Evolutionary conservation across 345 rosid genomes (phyloP).

Genomic region (Hibiscus tridactylites): DNA sequence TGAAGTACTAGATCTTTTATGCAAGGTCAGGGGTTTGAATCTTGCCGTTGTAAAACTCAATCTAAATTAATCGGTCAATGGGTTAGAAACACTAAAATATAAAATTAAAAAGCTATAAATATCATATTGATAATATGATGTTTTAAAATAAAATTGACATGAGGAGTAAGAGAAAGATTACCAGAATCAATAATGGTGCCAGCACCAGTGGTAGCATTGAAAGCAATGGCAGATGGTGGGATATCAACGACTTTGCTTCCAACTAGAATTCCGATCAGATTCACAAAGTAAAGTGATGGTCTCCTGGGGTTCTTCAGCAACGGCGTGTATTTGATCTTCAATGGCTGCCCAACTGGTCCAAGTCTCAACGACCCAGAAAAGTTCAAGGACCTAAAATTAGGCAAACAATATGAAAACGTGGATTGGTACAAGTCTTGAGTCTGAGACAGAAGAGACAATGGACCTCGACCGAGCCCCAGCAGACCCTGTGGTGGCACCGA

Average conservation of each 20-base stretch:
- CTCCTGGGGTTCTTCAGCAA: constrained; percentile 73
- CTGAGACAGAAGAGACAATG: constrained; percentile 70
- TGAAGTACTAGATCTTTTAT: too few relatives aligned
- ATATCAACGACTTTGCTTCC: constrained; percentile 67
- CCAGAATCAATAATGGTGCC: constrained; percentile 97
- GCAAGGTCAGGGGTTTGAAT: too few relatives aligned
- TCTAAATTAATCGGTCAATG: too few relatives aligned
- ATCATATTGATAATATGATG: too few relatives aligned
- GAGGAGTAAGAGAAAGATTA: constrained; percentile 6
- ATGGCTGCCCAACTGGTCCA: constrained; percentile 75
- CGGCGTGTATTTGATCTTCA: constrained; percentile 65
- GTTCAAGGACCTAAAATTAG: constrained; percentile 55
- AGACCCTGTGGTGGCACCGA: constrained; percentile 83
- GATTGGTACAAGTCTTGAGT: constrained; percentile 57
- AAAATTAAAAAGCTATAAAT: too few relatives aligned
- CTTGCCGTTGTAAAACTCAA: too few relatives aligned
- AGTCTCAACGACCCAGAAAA: constrained; percentile 85
- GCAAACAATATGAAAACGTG: constrained; percentile 89
- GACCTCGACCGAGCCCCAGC: constrained; percentile 81
- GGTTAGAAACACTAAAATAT: too few relatives aligned
- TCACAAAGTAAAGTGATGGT: constrained; percentile 81
- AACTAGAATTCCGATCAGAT: constrained; percentile 60
- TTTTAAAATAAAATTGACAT: too few relatives aligned
- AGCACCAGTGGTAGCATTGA: constrained; percentile 66
- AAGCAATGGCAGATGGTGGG: constrained; percentile 59